Conservation (phyloP, 768 basidiomycete species). For the Suillus spraguei region DNA sequence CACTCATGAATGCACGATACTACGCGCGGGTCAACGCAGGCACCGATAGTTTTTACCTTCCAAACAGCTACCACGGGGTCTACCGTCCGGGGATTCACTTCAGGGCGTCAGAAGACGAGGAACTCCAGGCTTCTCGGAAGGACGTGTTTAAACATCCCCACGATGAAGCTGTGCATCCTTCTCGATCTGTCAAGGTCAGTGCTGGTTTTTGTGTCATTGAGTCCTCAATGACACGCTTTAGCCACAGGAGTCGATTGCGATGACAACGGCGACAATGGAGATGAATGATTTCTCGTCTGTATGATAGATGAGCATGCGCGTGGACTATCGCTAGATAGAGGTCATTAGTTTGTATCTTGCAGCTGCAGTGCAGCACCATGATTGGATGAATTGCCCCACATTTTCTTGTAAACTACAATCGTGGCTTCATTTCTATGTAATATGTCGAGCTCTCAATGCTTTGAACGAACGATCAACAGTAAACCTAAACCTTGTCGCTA, state of each 20-base stretch:
- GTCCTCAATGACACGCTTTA: no score
- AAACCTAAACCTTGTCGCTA: slow-evolving; percentile 15
- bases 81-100: neutral
- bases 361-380: no score
- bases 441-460: slow-evolving; percentile 24
- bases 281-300: neutral
- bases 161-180: no score
- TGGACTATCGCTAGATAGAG: neutral
- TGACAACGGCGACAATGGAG: neutral
- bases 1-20: slow-evolving; percentile 2
- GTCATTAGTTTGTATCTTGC: neutral
- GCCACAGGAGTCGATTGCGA: neutral
- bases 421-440: slow-evolving; percentile 21
- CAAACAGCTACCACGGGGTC: neutral
- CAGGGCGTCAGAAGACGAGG: neutral
- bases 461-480: slow-evolving; percentile 25
- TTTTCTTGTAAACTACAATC: slow-evolving; percentile 30
- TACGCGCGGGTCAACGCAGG: neutral
- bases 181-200: no score
- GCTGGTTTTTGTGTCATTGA: no score
- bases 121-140: no score
- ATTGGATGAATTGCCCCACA: slow-evolving; percentile 25
- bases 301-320: neutral
- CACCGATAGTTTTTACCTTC: neutral
- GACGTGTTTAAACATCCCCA: no score